Conservation (phyloP, 331 rosid species). For the Ulmus americana region DNA sequence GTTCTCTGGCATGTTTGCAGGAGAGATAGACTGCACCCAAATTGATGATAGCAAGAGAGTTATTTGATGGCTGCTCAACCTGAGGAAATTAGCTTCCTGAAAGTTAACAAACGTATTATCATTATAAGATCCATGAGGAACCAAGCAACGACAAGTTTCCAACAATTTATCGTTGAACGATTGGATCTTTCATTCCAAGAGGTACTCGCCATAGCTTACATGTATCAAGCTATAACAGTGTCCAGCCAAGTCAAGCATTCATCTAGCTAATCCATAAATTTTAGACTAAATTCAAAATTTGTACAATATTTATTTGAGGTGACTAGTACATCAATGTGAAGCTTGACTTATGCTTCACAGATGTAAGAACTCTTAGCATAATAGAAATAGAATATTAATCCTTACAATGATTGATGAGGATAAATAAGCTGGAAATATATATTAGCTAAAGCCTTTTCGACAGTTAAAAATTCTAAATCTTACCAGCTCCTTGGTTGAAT, state of each 20-base stretch:
- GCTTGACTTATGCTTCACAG: neutral
- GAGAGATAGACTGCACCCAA: slow-evolving; percentile 69
- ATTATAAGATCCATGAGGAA: neutral
- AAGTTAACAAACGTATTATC: slow-evolving; percentile 18
- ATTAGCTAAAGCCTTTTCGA: neutral
- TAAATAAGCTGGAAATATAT: neutral
- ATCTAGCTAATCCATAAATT: neutral
- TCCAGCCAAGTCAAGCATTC: slow-evolving; percentile 1
- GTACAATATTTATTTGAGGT: neutral
- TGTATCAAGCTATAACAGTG: neutral
- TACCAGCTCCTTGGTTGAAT: slow-evolving; percentile 44
- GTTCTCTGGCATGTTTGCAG: slow-evolving; percentile 71
- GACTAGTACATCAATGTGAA: neutral
- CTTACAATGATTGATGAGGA: neutral
- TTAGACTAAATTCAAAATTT: neutral
- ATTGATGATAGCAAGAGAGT: slow-evolving; percentile 68
- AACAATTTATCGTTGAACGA: neutral
- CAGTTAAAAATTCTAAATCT: slow-evolving; percentile 22
- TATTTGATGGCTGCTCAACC: slow-evolving; percentile 72
- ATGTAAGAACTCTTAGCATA: neutral
- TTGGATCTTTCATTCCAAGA: neutral
- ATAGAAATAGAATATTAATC: too few relatives aligned
- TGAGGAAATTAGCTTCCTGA: slow-evolving; percentile 55
- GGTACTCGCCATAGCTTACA: slow-evolving; percentile 5
- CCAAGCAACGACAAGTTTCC: neutral